Evolutionary conservation across 148 eudicot species (phyloP), one percentile per base, ranked within the genome.

Genomic region (Pouteria glomerata): DNA sequence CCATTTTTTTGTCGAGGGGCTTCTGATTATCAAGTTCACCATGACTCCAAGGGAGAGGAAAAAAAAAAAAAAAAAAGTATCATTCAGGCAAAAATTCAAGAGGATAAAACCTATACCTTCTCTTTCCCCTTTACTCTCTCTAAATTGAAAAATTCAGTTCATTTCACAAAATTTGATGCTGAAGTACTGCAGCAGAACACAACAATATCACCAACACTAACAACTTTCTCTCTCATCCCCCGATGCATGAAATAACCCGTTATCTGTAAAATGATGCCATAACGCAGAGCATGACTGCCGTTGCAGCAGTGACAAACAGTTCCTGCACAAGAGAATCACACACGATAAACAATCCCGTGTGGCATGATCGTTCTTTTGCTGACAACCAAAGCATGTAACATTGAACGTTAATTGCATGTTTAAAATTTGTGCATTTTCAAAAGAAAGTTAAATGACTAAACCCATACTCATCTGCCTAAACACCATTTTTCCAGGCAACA

Each of bases 181-280:
- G 1, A 24, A 69, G 30, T 35, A 55, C 27, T 39, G 7, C 7
- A 39, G 44, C 5, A 42, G 21, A 42, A 23, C 5, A 14, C 48
- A 15, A 3, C 7, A 39, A 34, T 33, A 51, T 68, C 13, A n/a
- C 45, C 6, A 15, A 37, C 12, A n/a, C n/a, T n/a, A 7, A 55
- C 16, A 37, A 53, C 73, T 27, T 8, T 15, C 27, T 19, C 35
- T 39, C 45, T 53, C 14, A 62, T 16, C 15, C 53, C 73, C 10
- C 29, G n/a, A 13, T 6, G 48, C 0, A 13, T 12, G 19, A 33
- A 12, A 26, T 34, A 26, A 21, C 53, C 51, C 58, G 52, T 86
- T 77, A 93, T 82, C 96, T 82, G 85, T 88, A 93, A 65, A 78
- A 93, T 27, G 96, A 82, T 1, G 96, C 89, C 71, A 88, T 3